These are phyloP conservation scores for Protomyces inouyei DNA, from an alignment of 1,139 yeast species.

Conservation along the genomic window DNA sequence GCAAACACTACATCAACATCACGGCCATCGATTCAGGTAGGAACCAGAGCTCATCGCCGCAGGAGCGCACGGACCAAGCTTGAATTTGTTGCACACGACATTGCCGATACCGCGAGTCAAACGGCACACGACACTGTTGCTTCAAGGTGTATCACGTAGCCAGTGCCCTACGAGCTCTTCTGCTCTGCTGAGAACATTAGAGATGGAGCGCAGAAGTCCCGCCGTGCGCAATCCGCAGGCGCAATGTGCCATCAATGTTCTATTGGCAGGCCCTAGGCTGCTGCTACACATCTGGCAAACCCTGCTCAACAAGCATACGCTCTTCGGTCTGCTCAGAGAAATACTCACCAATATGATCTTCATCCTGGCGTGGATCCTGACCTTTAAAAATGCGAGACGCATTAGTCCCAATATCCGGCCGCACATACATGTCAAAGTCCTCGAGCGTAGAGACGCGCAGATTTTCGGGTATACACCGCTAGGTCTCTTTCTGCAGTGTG, in stretches of 20 bases:
- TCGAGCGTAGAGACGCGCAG: slow-evolving; percentile 43
- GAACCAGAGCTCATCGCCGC: too few species aligned
- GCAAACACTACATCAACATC: too few species aligned
- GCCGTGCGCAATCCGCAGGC: background rate
- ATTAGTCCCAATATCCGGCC: slow-evolving; percentile 59
- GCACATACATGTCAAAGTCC: slow-evolving; percentile 49
- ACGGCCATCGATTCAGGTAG: too few species aligned
- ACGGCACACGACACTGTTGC: too few species aligned
- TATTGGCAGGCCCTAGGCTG: background rate
- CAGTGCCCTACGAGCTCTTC: too few species aligned
- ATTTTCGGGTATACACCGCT: slow-evolving; percentile 31
- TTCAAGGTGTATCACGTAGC: too few species aligned
- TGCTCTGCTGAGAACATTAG: too few species aligned
- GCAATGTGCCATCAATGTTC: background rate
- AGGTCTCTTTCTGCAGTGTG: slow-evolving; percentile 11
- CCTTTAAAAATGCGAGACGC: slow-evolving; percentile 57
- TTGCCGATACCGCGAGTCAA: too few species aligned
- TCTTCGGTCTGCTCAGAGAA: slow-evolving; percentile 18
- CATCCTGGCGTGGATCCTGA: slow-evolving; percentile 53
- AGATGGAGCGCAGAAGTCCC: too few species aligned
- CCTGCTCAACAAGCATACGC: slow-evolving; percentile 14
- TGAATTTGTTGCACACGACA: too few species aligned
- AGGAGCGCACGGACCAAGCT: too few species aligned
- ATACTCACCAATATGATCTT: slow-evolving; percentile 51
- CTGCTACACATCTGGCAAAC: slow-evolving; percentile 5